Evolutionary conservation across 2,329 filamentous ascomycete species (phyloP), one percentile per base, ranked within the genome.

Genomic region (Talaromyces rugulosus): DNA sequence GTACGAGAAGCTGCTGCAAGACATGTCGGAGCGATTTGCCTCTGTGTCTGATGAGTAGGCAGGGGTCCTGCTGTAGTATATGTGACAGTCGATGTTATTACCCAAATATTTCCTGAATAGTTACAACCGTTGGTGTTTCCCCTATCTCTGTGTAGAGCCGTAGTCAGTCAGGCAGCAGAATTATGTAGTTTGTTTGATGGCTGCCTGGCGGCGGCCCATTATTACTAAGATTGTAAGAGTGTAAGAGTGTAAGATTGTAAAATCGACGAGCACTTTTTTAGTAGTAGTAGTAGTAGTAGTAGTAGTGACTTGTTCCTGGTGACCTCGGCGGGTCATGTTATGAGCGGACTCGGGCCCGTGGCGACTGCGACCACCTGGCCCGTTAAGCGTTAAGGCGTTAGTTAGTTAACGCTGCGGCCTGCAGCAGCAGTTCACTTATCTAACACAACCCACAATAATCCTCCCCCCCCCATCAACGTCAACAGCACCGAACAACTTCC

Each of bases 1-100:
- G 91, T 99, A 98, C 78, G 95, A 98, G 84, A 88, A 87, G 70
- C 87, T 98, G 70, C 85, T 95, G 70, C 91, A 96, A 80, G 84
- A 87, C 71, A 94, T 99, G 92, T 88, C 90, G 70, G 95, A 99
- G 81, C 96, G 96, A 82, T 99, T 99, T 80, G 95, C 95, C 56
- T 89, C 92, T 44, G 94, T 99, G 64, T 87, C 91, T 75, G 95
- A 99, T 78, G 94, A 98, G 85, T 99, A 92, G 73, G 64, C 11
- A 54, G 31, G 31, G 16, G 33, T 30, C 30, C 23, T 33, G 53
- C 28, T 59, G 56, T 64, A 64, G 62, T 53, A 62, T 64, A 64
- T 18, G 33, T 55, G 23, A n/a, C 23, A 34, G 31, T 40, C 44
- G 56, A 58, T 58, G 33, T 31, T 50, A 33, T 58, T 36, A 16